A percentile compares a stretch with the other conserved stretches of the same genome.
Conservation (phyloP, 306 rosid species). For the Pterocarpus macrocarpus region DNA sequence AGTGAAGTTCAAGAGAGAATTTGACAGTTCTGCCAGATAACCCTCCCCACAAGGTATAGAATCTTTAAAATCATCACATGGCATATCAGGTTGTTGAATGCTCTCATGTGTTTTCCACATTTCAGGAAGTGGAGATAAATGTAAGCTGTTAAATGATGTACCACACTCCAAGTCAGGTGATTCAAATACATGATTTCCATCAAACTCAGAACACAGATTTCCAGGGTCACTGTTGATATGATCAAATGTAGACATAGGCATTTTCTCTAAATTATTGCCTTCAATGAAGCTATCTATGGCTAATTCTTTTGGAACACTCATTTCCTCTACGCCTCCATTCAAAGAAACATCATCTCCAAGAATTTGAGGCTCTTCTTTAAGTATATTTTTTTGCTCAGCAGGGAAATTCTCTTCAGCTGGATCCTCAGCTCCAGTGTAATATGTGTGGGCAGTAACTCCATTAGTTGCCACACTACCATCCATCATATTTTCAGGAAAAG, state of each 20-base stretch:
- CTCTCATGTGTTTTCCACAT: slow-evolving; percentile 65
- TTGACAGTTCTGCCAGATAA: slow-evolving; percentile 81
- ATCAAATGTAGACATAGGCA: slow-evolving; percentile 59
- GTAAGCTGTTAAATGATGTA: slow-evolving; percentile 68
- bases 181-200: slow-evolving; percentile 61
- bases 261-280: slow-evolving; percentile 53
- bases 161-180: slow-evolving; percentile 73
- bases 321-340: slow-evolving; percentile 54
- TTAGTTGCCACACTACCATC: slow-evolving; percentile 47
- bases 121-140: slow-evolving; percentile 73
- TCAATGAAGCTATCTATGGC: slow-evolving; percentile 57
- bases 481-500: slow-evolving; percentile 62
- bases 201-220: slow-evolving; percentile 65
- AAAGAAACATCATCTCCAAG: slow-evolving; percentile 55
- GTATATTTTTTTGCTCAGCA: slow-evolving; percentile 48
- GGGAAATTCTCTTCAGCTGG: slow-evolving; percentile 59
- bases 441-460: slow-evolving; percentile 48
- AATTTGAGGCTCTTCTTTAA: slow-evolving; percentile 60
- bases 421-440: slow-evolving; percentile 57
- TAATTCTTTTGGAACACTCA: slow-evolving; percentile 55
- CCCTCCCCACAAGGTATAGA: slow-evolving; percentile 60
- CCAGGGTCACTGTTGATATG: slow-evolving; percentile 61
- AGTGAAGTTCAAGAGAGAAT: slow-evolving; percentile 79
- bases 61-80: slow-evolving; percentile 57
- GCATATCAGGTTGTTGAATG: slow-evolving; percentile 53